A percentile compares a stretch with the other conserved stretches of the same genome.
phyloP scores from a whole-genome alignment of 176 grass and related monocot genomes.

The Oryza coarctata region DNA sequence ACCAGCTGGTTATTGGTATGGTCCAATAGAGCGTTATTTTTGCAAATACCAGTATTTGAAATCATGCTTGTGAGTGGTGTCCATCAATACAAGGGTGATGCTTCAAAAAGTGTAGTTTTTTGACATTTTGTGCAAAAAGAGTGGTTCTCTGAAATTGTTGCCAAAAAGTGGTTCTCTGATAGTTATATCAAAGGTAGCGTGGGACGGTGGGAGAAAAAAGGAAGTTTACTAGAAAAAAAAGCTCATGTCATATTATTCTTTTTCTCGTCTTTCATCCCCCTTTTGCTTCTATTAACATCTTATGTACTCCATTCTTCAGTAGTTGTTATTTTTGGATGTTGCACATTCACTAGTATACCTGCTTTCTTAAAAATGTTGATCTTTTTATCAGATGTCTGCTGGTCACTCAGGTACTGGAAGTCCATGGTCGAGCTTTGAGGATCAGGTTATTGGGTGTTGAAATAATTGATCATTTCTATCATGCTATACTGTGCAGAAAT shows the following conservation, averaged over 20 bases:
- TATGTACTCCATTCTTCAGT: neutral
- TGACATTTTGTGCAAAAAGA: neutral
- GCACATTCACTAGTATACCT: neutral
- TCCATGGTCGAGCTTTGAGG: constrained; percentile 96
- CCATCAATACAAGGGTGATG: neutral
- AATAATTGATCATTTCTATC: constrained; percentile 23
- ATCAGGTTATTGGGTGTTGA: constrained; percentile 72
- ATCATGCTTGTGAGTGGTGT: neutral
- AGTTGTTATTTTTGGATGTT: neutral
- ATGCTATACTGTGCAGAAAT: constrained; percentile 19
- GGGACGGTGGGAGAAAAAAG: neutral
- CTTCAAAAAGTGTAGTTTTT: neutral
- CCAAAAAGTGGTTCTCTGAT: neutral
- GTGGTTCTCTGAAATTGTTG: neutral
- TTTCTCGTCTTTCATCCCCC: too few species aligned
- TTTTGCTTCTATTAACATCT: neutral
- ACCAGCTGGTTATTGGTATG: neutral
- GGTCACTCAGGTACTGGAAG: constrained; percentile 67
- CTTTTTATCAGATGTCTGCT: constrained; percentile 65
- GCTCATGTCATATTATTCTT: neutral
- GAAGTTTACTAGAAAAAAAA: neutral
- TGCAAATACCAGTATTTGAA: neutral
- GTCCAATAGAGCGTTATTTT: neutral
- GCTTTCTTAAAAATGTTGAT: constrained; percentile 34
- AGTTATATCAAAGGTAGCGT: neutral